Evolutionary conservation across 2,329 filamentous ascomycete species (phyloP).

Genomic region (Aplosporella prunicola): DNA sequence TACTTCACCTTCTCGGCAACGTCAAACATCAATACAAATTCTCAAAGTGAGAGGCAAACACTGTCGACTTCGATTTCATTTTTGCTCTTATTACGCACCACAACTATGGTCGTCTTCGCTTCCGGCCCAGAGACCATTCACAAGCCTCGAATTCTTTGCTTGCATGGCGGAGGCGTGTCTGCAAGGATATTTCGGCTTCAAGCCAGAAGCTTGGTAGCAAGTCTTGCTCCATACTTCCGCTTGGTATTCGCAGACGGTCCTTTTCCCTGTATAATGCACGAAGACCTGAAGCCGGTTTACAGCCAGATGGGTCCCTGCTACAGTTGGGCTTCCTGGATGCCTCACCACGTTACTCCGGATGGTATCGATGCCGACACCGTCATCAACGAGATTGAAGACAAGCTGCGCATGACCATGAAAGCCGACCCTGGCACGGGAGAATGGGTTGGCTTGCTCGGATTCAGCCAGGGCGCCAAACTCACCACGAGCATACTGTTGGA

Average conservation of each 20-base stretch:
- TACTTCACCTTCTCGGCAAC: too few relatives aligned
- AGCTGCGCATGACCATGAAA: too few relatives aligned
- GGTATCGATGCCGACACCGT: conserved; percentile 22
- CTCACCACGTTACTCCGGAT: conserved; percentile 41
- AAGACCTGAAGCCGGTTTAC: conserved; percentile 56
- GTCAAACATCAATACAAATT: too few relatives aligned
- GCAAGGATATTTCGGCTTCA: conserved; percentile 58
- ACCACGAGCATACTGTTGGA: conserved; percentile 37
- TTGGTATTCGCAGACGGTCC: conserved; percentile 65
- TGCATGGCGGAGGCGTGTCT: conserved; percentile 70
- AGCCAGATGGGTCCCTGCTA: conserved; percentile 56
- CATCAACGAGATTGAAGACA: conserved; percentile 35
- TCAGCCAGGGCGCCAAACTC: conserved; percentile 42
- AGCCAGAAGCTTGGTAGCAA: conserved; percentile 46
- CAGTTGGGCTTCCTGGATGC: conserved; percentile 55
- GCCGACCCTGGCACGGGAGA: conserved; percentile 32
- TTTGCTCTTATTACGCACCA: too few relatives aligned
- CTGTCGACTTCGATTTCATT: too few relatives aligned
- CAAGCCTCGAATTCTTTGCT: conserved; percentile 62
- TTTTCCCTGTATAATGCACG: conserved; percentile 51
- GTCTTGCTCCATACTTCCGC: conserved; percentile 51
- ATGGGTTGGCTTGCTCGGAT: conserved; percentile 42
- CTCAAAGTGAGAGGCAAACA: too few relatives aligned
- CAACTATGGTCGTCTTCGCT: too few relatives aligned
- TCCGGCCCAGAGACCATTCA: too few relatives aligned